These are phyloP conservation scores for Ceratobasidium sp. DNA, from an alignment of 1,284 basidiomycete genomes.

Conservation along the genomic window DNA sequence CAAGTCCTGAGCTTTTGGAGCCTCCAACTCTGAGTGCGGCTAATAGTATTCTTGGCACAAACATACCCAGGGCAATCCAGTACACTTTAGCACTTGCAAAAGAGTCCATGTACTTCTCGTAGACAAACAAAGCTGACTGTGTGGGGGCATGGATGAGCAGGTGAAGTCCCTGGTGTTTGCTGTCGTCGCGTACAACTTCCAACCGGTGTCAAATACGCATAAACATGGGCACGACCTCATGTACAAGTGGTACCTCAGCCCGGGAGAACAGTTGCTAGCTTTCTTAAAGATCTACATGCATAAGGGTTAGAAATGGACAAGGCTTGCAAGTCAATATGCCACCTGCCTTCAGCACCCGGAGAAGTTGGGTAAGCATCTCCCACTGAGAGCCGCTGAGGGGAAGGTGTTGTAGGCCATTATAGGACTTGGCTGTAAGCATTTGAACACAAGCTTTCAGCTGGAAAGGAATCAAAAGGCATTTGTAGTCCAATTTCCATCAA, in stretches of 20 bases:
- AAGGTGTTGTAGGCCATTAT: too few species aligned
- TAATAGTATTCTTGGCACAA: too few species aligned
- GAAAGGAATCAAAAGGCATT: too few species aligned
- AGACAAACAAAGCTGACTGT: background rate
- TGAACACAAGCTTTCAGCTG: too few species aligned
- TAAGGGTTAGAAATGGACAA: background rate
- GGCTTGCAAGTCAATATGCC: background rate
- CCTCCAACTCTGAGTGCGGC: too few species aligned
- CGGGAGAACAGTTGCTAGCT: background rate
- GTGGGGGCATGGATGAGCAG: background rate
- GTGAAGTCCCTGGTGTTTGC: background rate
- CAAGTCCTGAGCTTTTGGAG: too few species aligned
- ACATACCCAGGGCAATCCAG: slow-evolving; percentile 15
- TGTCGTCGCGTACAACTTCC: background rate
- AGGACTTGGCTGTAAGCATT: too few species aligned
- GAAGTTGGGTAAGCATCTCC: background rate
- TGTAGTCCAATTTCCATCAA: too few species aligned
- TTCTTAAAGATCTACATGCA: background rate
- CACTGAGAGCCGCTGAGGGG: too few species aligned
- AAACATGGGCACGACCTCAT: background rate
- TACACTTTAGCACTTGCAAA: background rate
- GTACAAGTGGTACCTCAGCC: background rate
- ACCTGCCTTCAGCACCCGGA: background rate
- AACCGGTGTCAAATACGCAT: background rate
- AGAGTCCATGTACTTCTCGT: slow-evolving; percentile 10